Percentiles rank a stretch among this genome's conserved stretches.
Conservation (phyloP, 768 basidiomycete genomes). For the Xanthoconium purpureum region DNA sequence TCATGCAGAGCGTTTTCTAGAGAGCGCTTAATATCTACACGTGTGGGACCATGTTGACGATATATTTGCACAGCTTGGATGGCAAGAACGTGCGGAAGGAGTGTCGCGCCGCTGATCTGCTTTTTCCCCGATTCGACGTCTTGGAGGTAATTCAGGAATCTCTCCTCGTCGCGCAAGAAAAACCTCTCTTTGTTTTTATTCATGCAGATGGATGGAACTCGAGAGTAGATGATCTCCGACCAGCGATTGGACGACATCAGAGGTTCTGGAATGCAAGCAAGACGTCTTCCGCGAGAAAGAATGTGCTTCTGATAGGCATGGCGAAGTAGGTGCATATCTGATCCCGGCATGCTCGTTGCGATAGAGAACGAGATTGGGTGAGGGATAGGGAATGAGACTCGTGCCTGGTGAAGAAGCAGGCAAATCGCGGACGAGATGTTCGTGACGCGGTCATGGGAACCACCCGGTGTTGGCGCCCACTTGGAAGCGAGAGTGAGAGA, state of each 20-base stretch:
- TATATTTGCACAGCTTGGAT: constrained; percentile 31
- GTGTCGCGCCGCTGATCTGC: constrained; percentile 62
- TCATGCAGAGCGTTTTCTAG: constrained; percentile 19
- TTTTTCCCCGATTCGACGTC: constrained; percentile 54
- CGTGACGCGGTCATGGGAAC: constrained; percentile 59
- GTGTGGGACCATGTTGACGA: not conserved
- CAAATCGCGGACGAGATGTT: constrained; percentile 65
- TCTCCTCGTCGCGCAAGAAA: constrained; percentile 51
- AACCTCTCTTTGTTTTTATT: constrained; percentile 52
- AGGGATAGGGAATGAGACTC: constrained; percentile 16
- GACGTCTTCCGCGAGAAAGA: constrained; percentile 54
- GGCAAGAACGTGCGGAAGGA: constrained; percentile 65
- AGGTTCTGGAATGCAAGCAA: constrained; percentile 49
- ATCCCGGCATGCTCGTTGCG: constrained; percentile 31
- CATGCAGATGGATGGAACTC: constrained; percentile 66
- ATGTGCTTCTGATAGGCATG: constrained; percentile 58
- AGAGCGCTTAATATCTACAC: not conserved
- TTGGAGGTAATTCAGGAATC: constrained; percentile 57
- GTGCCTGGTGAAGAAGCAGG: constrained; percentile 45
- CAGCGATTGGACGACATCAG: constrained; percentile 61
- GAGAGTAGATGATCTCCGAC: constrained; percentile 53
- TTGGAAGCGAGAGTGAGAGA: constrained; percentile 57
- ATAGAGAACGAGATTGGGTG: constrained; percentile 17
- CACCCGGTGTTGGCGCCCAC: constrained; percentile 64
- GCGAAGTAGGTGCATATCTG: constrained; percentile 45